Base-by-base conservation (phyloP, 2,329 filamentous ascomycete genomes). In the Pseudocercospora fuligena region DNA sequence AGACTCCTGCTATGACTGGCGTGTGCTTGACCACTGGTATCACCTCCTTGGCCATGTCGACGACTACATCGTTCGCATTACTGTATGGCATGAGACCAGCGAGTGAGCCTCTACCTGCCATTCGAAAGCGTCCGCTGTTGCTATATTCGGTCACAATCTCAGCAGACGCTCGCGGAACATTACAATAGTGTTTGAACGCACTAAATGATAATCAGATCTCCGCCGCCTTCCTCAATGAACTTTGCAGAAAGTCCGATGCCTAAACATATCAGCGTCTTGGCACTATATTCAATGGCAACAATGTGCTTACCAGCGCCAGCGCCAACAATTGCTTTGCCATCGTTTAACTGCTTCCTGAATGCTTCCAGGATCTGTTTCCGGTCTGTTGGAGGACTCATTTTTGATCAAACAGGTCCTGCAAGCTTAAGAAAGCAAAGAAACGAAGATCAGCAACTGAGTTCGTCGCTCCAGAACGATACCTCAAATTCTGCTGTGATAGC, bases 171-270 rank as follows among this genome's bases (percentile, higher is more conserved):
- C 16, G 12, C 51, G 1, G 25, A 19, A 29, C 12, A 16, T 29
- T 8, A 8, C 27, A 16, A 51, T 51, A 1, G 12, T 25, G 16
- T n/a, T 9, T 11, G 8, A n/a, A 56, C 51, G 25, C 25, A 56
- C 51, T 70, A 70, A 54, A 70, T 68, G 33, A 70, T 87, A 73
- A 92, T 90, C 49, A 92, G 80, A 72, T 92, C 89, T 14, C 85
- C 87, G 67, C 89, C 88, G 43, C 89, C 90, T 54, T 84, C 83
- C 76, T 92, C 90, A 69, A 91, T 85, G 73, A 86, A 90, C 72
- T 92, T 92, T 66, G 90, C 89, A 1, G 88, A 89, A 3, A 92
- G 83, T 0, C 90, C 90, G 65, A 90, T 90, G 51, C 89, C 88
- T 85, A n/a, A 40, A 21, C 3, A 25, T 2, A 25, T 64, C 7